Conservation (phyloP, 169 alveolate genomes). For the Cryptosporidium xiaoi region DNA sequence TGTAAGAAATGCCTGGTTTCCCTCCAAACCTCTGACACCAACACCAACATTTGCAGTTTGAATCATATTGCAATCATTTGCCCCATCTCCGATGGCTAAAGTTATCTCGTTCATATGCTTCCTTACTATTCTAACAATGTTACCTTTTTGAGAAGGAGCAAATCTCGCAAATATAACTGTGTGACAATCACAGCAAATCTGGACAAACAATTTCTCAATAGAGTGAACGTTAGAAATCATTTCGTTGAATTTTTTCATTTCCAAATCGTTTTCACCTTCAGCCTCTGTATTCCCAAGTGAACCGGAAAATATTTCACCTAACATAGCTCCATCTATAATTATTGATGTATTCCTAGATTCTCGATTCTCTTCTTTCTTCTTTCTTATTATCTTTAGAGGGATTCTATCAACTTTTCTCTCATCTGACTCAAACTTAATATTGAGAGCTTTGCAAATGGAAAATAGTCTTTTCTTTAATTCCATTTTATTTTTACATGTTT, state of each 20-base stretch:
- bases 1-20: constrained; percentile 92
- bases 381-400: not conserved
- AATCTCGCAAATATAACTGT: constrained; percentile 80
- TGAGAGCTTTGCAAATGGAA: constrained; percentile 33
- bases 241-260: constrained; percentile 73
- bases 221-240: constrained; percentile 58
- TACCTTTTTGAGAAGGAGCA: constrained; percentile 83
- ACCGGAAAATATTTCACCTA: constrained; percentile 59
- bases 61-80: constrained; percentile 99
- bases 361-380: not conserved
- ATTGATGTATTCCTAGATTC: constrained; percentile 15
- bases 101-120: constrained; percentile 76
- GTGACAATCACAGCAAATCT: constrained; percentile 76
- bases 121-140: constrained; percentile 84
- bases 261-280: not conserved
- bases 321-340: constrained; percentile 61
- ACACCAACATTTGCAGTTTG: constrained; percentile 98
- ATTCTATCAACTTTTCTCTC: not conserved
- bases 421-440: not conserved
- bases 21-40: constrained; percentile 96
- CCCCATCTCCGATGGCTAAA: constrained; percentile 98
- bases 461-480: constrained; percentile 51
- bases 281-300: constrained; percentile 60
- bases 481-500: constrained; percentile 22
- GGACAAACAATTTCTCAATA: constrained; percentile 77